Evolutionary conservation across 805 yeast genomes (phyloP), one percentile per base, ranked within the genome.

Genomic region (Pichia scutulata): DNA sequence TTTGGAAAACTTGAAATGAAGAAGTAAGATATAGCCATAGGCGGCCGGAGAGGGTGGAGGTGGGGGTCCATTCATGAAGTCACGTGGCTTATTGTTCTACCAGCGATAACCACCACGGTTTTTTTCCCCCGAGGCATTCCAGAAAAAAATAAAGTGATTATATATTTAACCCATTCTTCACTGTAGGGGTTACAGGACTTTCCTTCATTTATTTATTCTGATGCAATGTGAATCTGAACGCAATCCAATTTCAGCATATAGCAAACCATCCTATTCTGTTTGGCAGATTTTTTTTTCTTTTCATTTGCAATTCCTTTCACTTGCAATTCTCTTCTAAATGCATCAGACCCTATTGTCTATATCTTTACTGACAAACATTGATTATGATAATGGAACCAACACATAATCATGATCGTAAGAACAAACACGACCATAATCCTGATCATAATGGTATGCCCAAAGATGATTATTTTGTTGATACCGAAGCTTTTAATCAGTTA

Each of bases 401-500:
- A 10, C 7, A 18, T 19, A 39, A 39, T 19, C 6, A 19, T 19
- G 22, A 19, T 4, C 16, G 12, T 19, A 9, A 39, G 3, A 33
- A 23, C 19, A 26, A 18, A 5, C 18, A 24, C 6, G 14, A 16
- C 9, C 33, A 28, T 24, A 6, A n/a, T n/a, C 4, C 2, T 13
- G 30, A 22, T 22, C 40, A 41, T 7, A 41, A 19, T 4, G 19
- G 8, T 22, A 19, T 10, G 7, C 3, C 33, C 14, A 21, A 5
- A 30, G 19, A n/a, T n/a, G 43, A 46, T 30, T 55, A 55, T 36
- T 48, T 41, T 18, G 46, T 48, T 7, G 53, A 50, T 36, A 13
- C 48, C 13, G 49, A 47, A 13, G 30, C 50, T 7, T 46, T 55
- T 18, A 52, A 48, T 30, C 55, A 55, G 22, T 43, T 55, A 9